Base-by-base conservation (phyloP, 495 filamentous ascomycete genomes). In the Aspergillus cavernicola region DNA sequence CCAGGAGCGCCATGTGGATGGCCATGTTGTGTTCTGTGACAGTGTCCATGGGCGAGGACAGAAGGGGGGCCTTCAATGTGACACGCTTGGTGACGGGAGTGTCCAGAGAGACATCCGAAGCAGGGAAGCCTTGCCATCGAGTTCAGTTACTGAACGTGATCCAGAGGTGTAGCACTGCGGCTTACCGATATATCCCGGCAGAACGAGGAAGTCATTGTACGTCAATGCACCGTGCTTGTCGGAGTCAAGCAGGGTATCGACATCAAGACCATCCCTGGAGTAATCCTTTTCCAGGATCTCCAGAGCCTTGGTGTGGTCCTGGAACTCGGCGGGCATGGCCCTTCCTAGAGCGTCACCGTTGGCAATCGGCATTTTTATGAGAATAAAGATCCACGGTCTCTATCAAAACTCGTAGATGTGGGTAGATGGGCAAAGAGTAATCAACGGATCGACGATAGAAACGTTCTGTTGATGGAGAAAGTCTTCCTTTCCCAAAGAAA, bases 21-120 rank as follows among this genome's bases (percentile, higher is more conserved):
- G 93, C 93, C 93, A 99, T 99, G 67, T 93, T 90, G 70, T 95
- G 87, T 74, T 97, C 93, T 12, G 93, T 99, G 63, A 99, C 93
- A 29, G 93, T 99, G 78, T 99, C 93, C 93, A 99, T 99, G 61
- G 93, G 95, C 20, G 92, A 97, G 20, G 95, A 97, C 41, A 96
- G 80, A 60, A 99, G 85, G 35, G 93, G 93, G 9, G 89, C 90
- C 80, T 96, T 99, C 61, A 99, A 76, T 12, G 85, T 82, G 69
- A 97, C 92, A 59, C 89, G 84, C 81, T 91, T 95, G 56, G 93
- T 97, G 56, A 99, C 81, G 33, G 88, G 89, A 15, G 92, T 89
- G 47, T 97, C 93, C 39, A 97, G 86, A 44, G 73, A 74, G 49
- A 97, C 95, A 60, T 89, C 88, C 37, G 89, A 90, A 52, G 95